Base-by-base conservation (phyloP, 1,139 yeast species). In the Hansenula anomala region DNA sequence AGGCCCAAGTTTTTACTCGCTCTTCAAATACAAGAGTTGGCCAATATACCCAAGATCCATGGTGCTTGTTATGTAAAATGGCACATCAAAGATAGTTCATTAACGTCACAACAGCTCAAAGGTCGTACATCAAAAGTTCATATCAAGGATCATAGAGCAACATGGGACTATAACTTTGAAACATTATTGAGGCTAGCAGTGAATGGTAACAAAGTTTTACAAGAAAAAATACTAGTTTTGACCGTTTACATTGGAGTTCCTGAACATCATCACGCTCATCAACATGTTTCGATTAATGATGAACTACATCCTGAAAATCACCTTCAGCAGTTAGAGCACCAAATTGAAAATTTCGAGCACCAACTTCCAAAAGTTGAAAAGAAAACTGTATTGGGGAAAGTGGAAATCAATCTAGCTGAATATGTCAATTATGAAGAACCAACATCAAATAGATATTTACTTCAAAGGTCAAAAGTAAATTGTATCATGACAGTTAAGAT, bases 381-480 rank as follows among this genome's bases (percentile, higher is more conserved):
- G 48, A 58, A 65, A 45, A 63, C 72, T 36, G 63, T 71, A 24
- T 59, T 92, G 34, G 98, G 98, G 3, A 60, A 63, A 19, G 67
- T 88, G 16, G 78, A 71, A 35, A 61, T 90, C 33, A 84, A 89
- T 54, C 58, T 90, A 38, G 65, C 92, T 0, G 95, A 88, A 52
- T 87, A 81, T 55, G 75, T 80, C 26, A 75, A 76, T 45, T 73
- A 72, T 37, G 65, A 67, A 24, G 76, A 75, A 34, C 71, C 74
- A 14, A 66, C 67, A 27, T 71, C 76, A 17, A 73, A 80, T 40
- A 73, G 82, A 47, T 87, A 84, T 52, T 63, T 90, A 38, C 64
- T 90, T 34, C 81, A 81, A 49, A 75, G 86, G 28, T 82, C 95
- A 11, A 87, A 87, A 50, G 80, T 90, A 18, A 90, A 92, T 58